These are phyloP conservation scores for Nothomitra cinnamomea DNA, from an alignment of 2,329 filamentous ascomycete species.

Conservation along the genomic window DNA sequence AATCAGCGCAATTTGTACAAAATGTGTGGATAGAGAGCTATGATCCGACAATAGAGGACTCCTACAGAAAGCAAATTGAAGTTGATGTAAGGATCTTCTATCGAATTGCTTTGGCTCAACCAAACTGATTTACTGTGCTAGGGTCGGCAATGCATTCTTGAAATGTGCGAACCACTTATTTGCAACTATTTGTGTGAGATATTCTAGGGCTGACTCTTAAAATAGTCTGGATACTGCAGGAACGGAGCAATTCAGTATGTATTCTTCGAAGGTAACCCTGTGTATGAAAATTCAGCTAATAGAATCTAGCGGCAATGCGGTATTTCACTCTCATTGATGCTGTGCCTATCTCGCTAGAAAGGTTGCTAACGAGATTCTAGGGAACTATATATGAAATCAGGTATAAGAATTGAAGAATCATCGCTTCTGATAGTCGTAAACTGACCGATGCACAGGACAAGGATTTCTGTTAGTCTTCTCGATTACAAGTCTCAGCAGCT, in stretches of 20 bases:
- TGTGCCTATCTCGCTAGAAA: neutral
- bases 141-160: constrained; percentile 75
- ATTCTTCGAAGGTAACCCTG: constrained; percentile 5
- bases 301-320: constrained; percentile 36
- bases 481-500: constrained; percentile 71
- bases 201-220: constrained; percentile 2
- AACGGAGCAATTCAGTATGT: constrained; percentile 81
- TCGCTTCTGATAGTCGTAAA: neutral
- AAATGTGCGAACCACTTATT: constrained; percentile 48
- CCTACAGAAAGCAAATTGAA: constrained; percentile 43
- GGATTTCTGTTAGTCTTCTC: constrained; percentile 86
- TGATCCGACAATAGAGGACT: constrained; percentile 45
- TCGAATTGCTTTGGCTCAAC: neutral
- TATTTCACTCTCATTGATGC: constrained; percentile 17
- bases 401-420: neutral
- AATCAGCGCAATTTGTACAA: constrained; percentile 73
- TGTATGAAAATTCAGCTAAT: constrained; percentile 3
- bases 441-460: constrained; percentile 31
- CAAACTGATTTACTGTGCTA: constrained; percentile 19
- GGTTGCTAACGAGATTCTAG: constrained; percentile 20
- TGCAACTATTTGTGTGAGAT: constrained; percentile 2
- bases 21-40: constrained; percentile 80
- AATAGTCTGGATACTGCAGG: constrained; percentile 69
- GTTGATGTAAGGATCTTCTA: constrained; percentile 54
- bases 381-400: constrained; percentile 85